Percentiles rank a stretch among this genome's conserved stretches.
Evolutionary conservation across 129 eudicot genomes (phyloP).

Genomic region (Glebionis coronaria): DNA sequence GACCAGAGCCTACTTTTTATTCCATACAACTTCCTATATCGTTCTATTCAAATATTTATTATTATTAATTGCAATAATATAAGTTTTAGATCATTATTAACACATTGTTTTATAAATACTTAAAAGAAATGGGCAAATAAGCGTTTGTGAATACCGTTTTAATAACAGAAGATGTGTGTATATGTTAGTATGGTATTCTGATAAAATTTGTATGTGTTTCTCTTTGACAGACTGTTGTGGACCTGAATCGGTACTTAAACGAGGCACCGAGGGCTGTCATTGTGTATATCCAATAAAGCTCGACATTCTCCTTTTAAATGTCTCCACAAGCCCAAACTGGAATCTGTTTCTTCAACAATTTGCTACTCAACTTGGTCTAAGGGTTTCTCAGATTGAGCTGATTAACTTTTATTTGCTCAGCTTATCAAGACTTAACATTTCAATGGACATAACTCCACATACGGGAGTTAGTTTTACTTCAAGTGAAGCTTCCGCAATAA

Average conservation of each 20-base stretch:
- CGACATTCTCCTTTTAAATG: conserved; percentile 78
- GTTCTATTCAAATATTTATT: too few relatives aligned
- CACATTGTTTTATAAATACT: too few relatives aligned
- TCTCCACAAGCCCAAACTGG: conserved; percentile 86
- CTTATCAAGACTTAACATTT: conserved; percentile 79
- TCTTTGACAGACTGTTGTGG: conserved; percentile 77
- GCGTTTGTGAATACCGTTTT: too few relatives aligned
- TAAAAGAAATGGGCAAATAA: too few relatives aligned
- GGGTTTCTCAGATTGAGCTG: conserved; percentile 75
- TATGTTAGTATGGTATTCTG: conserved; percentile 5
- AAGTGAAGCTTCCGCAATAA: conserved; percentile 60
- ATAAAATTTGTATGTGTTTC: conserved; percentile 20
- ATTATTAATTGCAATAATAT: too few relatives aligned
- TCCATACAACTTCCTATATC: too few relatives aligned
- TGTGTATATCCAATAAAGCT: conserved; percentile 90
- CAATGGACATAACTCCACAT: conserved; percentile 86
- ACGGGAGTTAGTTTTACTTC: conserved; percentile 70
- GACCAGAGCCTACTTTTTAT: too few relatives aligned
- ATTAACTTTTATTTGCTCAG: conserved; percentile 73
- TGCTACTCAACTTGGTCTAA: conserved; percentile 69
- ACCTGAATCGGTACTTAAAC: conserved; percentile 73
- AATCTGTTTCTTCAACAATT: conserved; percentile 61
- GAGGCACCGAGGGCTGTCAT: conserved; percentile 66
- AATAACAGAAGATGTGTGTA: too few relatives aligned
- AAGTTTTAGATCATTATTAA: too few relatives aligned